Conservation (phyloP, 1,284 basidiomycete species). For the Sphaerobolus stellatus region DNA sequence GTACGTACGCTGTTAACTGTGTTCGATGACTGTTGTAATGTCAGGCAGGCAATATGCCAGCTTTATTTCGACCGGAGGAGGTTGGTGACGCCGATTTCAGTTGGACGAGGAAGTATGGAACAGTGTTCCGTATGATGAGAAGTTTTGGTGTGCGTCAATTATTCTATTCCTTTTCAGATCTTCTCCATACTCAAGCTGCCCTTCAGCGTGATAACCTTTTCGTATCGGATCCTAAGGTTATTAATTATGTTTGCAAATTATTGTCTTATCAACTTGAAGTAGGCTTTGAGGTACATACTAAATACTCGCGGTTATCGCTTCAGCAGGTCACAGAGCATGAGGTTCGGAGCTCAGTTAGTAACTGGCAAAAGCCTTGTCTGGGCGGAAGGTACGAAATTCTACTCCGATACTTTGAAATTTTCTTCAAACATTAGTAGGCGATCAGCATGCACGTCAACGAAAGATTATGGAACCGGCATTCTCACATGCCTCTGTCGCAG, state of each 20-base stretch:
- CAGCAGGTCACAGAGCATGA: neutral
- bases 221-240: conserved; percentile 3
- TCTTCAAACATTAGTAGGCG: conserved; percentile 25
- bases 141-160: neutral
- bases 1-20: neutral
- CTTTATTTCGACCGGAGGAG: neutral
- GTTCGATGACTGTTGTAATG: neutral
- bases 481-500: conserved; percentile 44
- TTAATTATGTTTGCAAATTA: neutral
- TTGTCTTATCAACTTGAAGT: neutral
- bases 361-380: neutral
- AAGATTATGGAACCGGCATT: conserved; percentile 47
- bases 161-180: neutral
- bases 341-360: neutral
- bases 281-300: neutral
- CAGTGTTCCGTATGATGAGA: neutral
- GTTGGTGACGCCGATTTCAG: neutral
- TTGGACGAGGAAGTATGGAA: neutral
- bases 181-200: too few species aligned
- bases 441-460: conserved; percentile 43
- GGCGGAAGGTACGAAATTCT: neutral
- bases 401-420: neutral
- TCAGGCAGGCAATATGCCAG: conserved; percentile 3
- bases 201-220: neutral
- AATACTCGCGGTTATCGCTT: neutral